Evolutionary conservation across 306 rosid species (phyloP).

Genomic region (Pyrus pyrifolia): DNA sequence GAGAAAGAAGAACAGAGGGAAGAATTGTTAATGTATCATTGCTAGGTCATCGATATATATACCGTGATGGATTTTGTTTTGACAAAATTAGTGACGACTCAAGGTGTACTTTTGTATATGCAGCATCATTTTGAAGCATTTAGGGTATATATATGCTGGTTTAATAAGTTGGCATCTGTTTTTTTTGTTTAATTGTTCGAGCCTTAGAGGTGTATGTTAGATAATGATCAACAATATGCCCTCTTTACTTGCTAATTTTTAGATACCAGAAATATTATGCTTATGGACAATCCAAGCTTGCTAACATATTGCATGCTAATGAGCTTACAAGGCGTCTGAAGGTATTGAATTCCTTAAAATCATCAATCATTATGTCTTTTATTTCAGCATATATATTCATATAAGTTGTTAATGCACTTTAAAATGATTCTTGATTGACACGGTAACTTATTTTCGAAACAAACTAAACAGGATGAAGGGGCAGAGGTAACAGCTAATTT

Average conservation of each 20-base stretch:
- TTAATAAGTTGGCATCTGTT: not conserved
- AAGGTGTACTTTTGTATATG: slow-evolving; percentile 34
- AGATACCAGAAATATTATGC: slow-evolving; percentile 50
- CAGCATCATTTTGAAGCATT: slow-evolving; percentile 10
- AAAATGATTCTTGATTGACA: too few species aligned
- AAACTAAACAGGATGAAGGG: slow-evolving; percentile 22
- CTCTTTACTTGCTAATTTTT: not conserved
- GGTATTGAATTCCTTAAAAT: slow-evolving; percentile 32
- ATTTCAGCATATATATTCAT: not conserved
- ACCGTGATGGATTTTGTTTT: slow-evolving; percentile 51
- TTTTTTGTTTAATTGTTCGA: too few species aligned
- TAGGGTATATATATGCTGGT: not conserved
- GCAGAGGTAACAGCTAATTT: slow-evolving; percentile 30
- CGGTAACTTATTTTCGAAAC: not conserved
- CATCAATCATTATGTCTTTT: not conserved
- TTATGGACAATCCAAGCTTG: slow-evolving; percentile 80
- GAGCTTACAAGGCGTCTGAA: slow-evolving; percentile 76
- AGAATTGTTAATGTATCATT: slow-evolving; percentile 68
- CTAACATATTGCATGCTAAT: slow-evolving; percentile 69
- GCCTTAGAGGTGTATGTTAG: not conserved
- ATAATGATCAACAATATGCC: not conserved
- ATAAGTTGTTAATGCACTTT: not conserved
- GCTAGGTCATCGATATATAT: slow-evolving; percentile 44
- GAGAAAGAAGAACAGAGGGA: slow-evolving; percentile 59
- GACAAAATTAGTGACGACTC: slow-evolving; percentile 65